Conservation (phyloP, 805 yeast genomes). For the Spathaspora arborariae region DNA sequence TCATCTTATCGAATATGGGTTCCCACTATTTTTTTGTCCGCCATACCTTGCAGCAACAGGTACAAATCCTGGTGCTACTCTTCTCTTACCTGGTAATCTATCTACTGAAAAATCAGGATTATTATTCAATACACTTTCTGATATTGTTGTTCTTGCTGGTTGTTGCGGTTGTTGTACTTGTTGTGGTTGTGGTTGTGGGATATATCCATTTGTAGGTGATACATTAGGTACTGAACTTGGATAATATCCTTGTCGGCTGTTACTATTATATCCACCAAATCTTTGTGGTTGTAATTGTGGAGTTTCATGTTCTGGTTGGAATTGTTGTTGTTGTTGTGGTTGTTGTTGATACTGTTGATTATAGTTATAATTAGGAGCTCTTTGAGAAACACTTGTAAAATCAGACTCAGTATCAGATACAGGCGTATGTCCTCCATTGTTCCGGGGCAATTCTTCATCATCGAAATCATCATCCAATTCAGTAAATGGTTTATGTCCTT, state of each 20-base stretch:
- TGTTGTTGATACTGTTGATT: conserved; percentile 1
- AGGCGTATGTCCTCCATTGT: not conserved
- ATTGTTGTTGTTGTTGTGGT: conserved; percentile 10
- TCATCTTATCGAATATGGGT: not conserved
- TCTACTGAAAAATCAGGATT: conserved; percentile 36
- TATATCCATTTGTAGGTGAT: too few species aligned
- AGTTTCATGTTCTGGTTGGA: conserved; percentile 17
- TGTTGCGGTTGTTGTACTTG: conserved; percentile 11
- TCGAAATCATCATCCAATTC: conserved; percentile 28
- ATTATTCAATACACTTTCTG: conserved; percentile 34
- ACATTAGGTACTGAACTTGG: too few species aligned
- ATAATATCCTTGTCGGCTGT: too few species aligned
- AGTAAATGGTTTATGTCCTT: conserved; percentile 44
- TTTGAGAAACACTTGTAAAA: conserved; percentile 75
- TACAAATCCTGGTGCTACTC: conserved; percentile 17
- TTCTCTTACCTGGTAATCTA: conserved; percentile 16
- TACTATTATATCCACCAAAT: not conserved
- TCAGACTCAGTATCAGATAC: conserved; percentile 51
- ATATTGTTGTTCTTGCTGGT: conserved; percentile 25
- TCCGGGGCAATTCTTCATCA: conserved; percentile 3
- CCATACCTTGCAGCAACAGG: conserved; percentile 18
- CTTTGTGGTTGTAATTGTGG: conserved; percentile 17
- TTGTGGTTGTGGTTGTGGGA: not conserved
- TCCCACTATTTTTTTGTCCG: not conserved
- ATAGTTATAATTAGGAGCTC: conserved; percentile 64